Evolutionary conservation across 352 stramenopile genomes (phyloP).

Genomic region (Phytophthora sp.): DNA sequence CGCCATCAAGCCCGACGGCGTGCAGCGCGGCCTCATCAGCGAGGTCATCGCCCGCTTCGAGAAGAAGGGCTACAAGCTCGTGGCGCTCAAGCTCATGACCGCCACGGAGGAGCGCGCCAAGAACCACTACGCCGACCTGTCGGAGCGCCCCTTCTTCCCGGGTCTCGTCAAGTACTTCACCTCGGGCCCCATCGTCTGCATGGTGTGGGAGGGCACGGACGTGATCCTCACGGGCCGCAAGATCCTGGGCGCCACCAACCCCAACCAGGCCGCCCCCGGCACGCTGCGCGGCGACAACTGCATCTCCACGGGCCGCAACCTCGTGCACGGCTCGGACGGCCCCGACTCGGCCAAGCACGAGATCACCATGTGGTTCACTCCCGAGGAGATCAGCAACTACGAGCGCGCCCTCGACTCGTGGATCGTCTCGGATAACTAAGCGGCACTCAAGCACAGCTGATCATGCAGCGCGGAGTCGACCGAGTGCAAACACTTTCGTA

Average conservation of each 20-base stretch:
- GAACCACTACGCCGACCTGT: conserved; percentile 94
- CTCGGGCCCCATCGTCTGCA: conserved; percentile 95
- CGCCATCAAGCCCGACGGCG: conserved; percentile 94
- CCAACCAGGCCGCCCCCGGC: conserved; percentile 92
- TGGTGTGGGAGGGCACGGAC: conserved; percentile 94
- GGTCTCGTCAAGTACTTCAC: conserved; percentile 92
- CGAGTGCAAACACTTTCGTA: background rate
- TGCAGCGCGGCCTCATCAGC: conserved; percentile 93
- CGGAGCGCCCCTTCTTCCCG: conserved; percentile 92
- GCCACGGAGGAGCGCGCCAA: conserved; percentile 90
- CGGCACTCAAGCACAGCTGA: background rate
- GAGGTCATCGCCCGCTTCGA: conserved; percentile 96
- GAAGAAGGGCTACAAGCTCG: conserved; percentile 96
- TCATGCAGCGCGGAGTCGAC: background rate
- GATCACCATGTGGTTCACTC: conserved; percentile 94
- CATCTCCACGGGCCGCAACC: conserved; percentile 92
- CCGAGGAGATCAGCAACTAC: conserved; percentile 93
- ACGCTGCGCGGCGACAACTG: conserved; percentile 95
- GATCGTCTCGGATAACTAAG: conserved; percentile 91
- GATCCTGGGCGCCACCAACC: conserved; percentile 96
- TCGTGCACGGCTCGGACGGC: conserved; percentile 93
- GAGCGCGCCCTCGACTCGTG: conserved; percentile 83
- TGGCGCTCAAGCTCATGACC: conserved; percentile 95
- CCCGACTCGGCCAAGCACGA: conserved; percentile 93
- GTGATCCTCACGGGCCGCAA: conserved; percentile 95